Base-by-base conservation (phyloP, 768 basidiomycete species). In the Inosperma sp. region DNA sequence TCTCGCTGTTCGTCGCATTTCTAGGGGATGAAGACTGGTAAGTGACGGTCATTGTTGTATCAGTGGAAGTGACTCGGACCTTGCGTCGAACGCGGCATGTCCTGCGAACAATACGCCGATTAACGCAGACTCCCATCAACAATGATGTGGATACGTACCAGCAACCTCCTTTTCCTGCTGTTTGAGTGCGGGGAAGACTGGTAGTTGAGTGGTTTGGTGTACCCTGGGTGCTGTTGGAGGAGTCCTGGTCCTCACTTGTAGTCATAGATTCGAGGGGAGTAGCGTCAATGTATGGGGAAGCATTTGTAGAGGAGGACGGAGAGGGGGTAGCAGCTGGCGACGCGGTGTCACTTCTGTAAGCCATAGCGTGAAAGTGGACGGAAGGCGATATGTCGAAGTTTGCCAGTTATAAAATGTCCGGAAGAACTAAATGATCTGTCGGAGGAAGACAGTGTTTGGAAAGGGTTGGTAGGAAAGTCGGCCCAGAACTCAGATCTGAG, bases 1-100 rank as follows among this genome's bases (percentile, higher is more conserved):
- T 86, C 83, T 56, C 86, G 81, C 57, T 88, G 83, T 61, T 92
- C 88, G 65, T 92, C 88, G 66, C 88, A 92, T 86, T 92, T 92
- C 88, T 91, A 65, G 21, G 46, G 52, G 52, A 41, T 22, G 48
- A 29, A 26, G 30, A 37, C 13, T 27, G 54, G 48, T 51, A 51
- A 45, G 22, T 34, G 40, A 46, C n/a, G n/a, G n/a, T n/a, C n/a
- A n/a, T 54, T 49, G 53, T 46, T 49, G 21, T 35, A 51, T 42
- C 21, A 44, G 51, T 47, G 54, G 13, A 35, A 36, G 49, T 22
- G 53, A 14, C 40, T 64, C 76, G 54, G 59, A 89, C 88, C 75
- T 90, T 91, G 72, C 88, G 77, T 55, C 88, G 80, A 36, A 91
- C 69, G 23, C 88, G 81, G 68, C 88, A 91, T 45, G 88, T 91